A percentile compares a stretch with the other conserved stretches of the same genome.
Evolutionary conservation across 192 early-diverging fungal species (phyloP).

Genomic region (Lunasporangiospora selenospora): DNA sequence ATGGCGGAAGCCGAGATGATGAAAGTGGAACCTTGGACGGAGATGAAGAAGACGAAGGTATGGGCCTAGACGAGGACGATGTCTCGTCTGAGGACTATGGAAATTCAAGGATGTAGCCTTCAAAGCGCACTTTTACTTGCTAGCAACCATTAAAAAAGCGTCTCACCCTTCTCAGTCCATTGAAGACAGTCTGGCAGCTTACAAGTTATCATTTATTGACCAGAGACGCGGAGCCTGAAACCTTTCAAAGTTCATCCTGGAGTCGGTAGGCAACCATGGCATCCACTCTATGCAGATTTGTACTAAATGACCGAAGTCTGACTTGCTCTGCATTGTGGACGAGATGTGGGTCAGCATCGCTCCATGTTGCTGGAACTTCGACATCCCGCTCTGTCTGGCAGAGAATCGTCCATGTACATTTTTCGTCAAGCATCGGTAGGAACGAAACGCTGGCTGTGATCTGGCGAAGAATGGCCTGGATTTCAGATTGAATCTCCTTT

Average conservation of each 20-base stretch:
- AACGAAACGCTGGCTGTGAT: constrained; percentile 91
- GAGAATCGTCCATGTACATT: constrained; percentile 93
- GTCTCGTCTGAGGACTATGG: too few relatives aligned
- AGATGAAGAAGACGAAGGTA: constrained; percentile 8
- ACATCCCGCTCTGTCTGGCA: constrained; percentile 89
- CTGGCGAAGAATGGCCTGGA: constrained; percentile 91
- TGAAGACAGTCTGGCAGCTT: too few relatives aligned
- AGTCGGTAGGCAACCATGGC: constrained; percentile 86
- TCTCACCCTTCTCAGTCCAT: too few relatives aligned
- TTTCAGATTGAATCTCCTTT: constrained; percentile 74
- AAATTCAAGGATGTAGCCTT: too few relatives aligned
- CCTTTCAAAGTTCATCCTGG: constrained; percentile 49
- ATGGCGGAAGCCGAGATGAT: constrained; percentile 12
- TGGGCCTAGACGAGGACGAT: not conserved
- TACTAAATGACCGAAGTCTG: constrained; percentile 81
- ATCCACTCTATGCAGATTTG: constrained; percentile 83
- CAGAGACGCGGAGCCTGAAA: too few relatives aligned
- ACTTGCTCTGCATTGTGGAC: constrained; percentile 89
- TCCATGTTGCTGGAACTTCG: constrained; percentile 87
- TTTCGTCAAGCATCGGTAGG: constrained; percentile 86
- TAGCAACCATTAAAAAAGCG: too few relatives aligned
- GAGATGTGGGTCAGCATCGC: constrained; percentile 79
- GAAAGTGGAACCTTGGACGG: not conserved
- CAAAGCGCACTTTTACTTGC: too few relatives aligned
- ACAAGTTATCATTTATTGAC: too few relatives aligned